Percentiles rank a stretch among this genome's conserved stretches.
These are phyloP conservation scores for Casuarina equisetifolia DNA, from an alignment of 306 rosid genomes.

Conservation along the genomic window DNA sequence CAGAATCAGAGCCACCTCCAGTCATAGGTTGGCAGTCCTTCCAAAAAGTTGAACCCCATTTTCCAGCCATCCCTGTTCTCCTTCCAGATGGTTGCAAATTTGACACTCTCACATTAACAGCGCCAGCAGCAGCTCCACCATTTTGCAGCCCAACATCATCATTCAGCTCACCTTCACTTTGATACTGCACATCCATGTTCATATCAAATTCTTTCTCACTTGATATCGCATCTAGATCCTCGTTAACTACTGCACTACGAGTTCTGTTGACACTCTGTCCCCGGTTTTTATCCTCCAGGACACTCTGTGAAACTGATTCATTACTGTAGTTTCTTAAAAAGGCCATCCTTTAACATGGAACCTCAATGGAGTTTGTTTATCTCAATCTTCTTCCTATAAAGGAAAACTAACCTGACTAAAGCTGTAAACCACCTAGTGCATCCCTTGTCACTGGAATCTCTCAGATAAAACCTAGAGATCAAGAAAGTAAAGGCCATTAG, in stretches of 20 bases:
- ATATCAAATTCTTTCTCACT: conserved; percentile 84
- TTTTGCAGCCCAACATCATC: conserved; percentile 54
- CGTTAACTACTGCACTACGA: conserved; percentile 58
- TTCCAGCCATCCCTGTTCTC: conserved; percentile 60
- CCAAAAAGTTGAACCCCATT: conserved; percentile 98
- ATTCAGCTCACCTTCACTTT: conserved; percentile 70
- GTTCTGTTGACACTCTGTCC: conserved; percentile 58
- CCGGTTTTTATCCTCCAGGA: conserved; percentile 65
- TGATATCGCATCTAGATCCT: conserved; percentile 52
- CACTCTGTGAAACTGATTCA: conserved; percentile 68
- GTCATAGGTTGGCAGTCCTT: conserved; percentile 88
- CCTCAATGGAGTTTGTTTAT: conserved; percentile 30
- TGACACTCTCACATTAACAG: conserved; percentile 42
- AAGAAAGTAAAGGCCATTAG: conserved; percentile 29
- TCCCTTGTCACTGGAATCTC: conserved; percentile 34
- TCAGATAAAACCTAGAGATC: conserved; percentile 36
- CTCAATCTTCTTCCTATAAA: conserved; percentile 32
- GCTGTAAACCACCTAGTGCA: conserved; percentile 22
- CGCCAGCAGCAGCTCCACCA: conserved; percentile 55
- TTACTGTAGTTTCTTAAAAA: conserved; percentile 73
- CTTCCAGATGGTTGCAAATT: conserved; percentile 63
- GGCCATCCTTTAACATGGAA: conserved; percentile 73
- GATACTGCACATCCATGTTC: conserved; percentile 71
- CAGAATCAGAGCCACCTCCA: conserved; percentile 75
- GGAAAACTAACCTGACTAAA: conserved; percentile 9